Conservation (phyloP, 2,329 filamentous ascomycete species). For the Annulohypoxylon truncatum region DNA sequence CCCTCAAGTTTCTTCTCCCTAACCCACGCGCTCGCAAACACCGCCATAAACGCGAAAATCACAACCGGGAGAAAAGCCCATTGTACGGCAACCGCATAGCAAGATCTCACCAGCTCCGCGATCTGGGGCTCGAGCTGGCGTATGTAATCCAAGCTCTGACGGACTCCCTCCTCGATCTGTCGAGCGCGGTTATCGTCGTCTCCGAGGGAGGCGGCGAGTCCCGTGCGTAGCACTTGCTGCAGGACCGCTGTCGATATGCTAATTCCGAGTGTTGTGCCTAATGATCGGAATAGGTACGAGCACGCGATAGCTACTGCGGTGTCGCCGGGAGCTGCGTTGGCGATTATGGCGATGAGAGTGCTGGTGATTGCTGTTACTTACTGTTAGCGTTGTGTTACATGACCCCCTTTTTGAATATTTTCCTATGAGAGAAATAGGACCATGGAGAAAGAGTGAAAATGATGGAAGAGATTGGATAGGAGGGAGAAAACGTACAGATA, state of each 20-base stretch:
- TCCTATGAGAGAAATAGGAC: neutral
- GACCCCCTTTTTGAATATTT: neutral
- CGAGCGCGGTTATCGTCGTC: constrained; percentile 68
- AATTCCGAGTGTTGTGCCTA: constrained; percentile 81
- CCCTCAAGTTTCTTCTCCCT: constrained; percentile 65
- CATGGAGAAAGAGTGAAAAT: neutral
- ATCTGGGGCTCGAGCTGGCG: constrained; percentile 70
- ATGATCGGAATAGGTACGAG: constrained; percentile 82
- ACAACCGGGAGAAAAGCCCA: constrained; percentile 56
- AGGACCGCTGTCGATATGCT: constrained; percentile 78
- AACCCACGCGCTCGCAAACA: constrained; percentile 62
- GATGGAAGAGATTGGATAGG: neutral
- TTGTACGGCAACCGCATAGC: constrained; percentile 67
- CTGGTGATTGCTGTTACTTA: constrained; percentile 74
- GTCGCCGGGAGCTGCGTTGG: constrained; percentile 74
- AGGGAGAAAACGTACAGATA: constrained; percentile 48
- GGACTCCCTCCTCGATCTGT: constrained; percentile 74
- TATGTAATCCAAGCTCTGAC: constrained; percentile 77
- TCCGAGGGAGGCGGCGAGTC: constrained; percentile 63
- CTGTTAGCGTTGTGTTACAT: constrained; percentile 54
- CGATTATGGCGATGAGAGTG: constrained; percentile 76
- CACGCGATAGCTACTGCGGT: constrained; percentile 82
- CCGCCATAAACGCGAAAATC: constrained; percentile 53
- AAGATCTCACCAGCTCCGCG: constrained; percentile 69
- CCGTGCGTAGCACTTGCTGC: constrained; percentile 72